Evolutionary conservation across 768 basidiomycete species (phyloP).

Genomic region (Phaeotremella skinneri): DNA sequence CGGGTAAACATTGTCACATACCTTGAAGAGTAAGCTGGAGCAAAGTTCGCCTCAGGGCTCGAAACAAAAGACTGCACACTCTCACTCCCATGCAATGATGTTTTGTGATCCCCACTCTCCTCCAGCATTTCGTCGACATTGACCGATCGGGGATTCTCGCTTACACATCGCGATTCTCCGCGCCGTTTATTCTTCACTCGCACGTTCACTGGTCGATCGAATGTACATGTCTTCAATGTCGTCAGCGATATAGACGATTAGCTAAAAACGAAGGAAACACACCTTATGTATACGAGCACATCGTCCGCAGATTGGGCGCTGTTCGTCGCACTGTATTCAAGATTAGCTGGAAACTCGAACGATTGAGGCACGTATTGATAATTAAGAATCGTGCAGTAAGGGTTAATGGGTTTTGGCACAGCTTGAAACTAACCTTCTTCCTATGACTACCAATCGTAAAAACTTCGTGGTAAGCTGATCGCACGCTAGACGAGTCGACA

Average conservation of each 20-base stretch:
- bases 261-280: neutral
- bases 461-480: no score
- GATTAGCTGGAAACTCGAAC: no score
- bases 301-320: neutral
- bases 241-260: neutral
- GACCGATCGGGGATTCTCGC: neutral
- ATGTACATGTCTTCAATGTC: neutral
- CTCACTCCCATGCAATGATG: no score
- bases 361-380: no score
- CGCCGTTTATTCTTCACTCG: neutral
- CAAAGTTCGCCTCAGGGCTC: no score
- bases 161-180: neutral
- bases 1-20: no score
- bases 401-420: neutral
- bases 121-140: neutral
- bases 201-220: neutral
- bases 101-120: no score
- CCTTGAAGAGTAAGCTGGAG: no score
- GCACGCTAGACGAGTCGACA: neutral
- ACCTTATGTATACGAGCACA: neutral
- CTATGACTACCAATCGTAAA: neutral
- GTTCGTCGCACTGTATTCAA: neutral
- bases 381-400: no score
- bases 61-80: no score
- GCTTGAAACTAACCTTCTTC: neutral